phyloP scores from a whole-genome alignment of 2,329 filamentous ascomycete genomes.

The Arthrobotrys sphaeroides region DNA sequence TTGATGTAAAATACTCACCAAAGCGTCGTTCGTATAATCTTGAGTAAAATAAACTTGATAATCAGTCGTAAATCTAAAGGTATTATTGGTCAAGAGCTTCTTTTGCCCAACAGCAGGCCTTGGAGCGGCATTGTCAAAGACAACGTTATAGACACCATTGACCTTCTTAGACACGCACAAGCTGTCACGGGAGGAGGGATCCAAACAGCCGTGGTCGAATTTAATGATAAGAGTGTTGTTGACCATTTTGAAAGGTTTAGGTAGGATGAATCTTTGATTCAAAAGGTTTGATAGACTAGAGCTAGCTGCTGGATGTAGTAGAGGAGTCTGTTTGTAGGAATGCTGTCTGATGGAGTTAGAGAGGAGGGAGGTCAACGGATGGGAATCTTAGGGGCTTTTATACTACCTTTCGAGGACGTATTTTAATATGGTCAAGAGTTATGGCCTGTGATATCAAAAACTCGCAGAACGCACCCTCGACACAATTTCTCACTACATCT shows the following conservation, averaged over 20 bases:
- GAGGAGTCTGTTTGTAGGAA: neutral
- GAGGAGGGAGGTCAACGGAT: neutral
- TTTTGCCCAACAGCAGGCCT: conserved; percentile 2
- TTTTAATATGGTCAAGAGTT: no score
- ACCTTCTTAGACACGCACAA: conserved; percentile 23
- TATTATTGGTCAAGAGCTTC: conserved; percentile 7
- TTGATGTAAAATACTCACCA: no score
- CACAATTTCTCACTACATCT: no score
- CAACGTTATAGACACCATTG: conserved; percentile 16
- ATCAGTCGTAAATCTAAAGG: neutral
- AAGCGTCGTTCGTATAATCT: neutral
- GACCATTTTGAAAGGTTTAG: conserved; percentile 14
- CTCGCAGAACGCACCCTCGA: no score
- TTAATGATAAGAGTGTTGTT: conserved; percentile 20
- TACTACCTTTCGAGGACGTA: no score
- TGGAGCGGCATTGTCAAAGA: conserved; percentile 9
- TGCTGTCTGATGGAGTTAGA: neutral
- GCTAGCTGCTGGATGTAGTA: neutral
- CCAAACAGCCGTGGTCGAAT: conserved; percentile 13
- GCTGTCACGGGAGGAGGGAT: neutral
- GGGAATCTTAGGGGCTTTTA: neutral
- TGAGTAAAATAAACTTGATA: conserved; percentile 14
- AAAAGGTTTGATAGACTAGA: neutral
- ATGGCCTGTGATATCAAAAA: no score
- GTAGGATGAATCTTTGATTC: neutral